phyloP scores from a whole-genome alignment of 2,329 filamentous ascomycete species.

The Daldinia eschscholtzii region DNA sequence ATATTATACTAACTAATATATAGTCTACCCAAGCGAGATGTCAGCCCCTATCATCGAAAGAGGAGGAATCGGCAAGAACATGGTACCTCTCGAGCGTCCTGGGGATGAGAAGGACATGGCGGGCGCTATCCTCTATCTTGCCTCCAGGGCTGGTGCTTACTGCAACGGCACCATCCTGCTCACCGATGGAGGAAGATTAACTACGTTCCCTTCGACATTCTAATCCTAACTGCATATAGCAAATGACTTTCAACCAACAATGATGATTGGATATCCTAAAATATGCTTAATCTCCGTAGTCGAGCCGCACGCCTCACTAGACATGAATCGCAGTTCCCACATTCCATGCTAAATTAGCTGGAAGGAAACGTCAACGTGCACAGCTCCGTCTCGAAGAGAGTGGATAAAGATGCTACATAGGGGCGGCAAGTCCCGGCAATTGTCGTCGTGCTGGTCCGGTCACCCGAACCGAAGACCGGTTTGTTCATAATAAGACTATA shows the following conservation, averaged over 20 bases:
- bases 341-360: background rate
- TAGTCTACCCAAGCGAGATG: constrained; percentile 73
- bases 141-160: constrained; percentile 73
- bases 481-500: constrained; percentile 28
- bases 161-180: constrained; percentile 73
- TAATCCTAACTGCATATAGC: constrained; percentile 48
- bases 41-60: constrained; percentile 62
- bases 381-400: background rate
- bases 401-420: background rate
- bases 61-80: constrained; percentile 56
- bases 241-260: background rate
- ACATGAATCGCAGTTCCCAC: background rate
- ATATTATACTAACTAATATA: constrained; percentile 28
- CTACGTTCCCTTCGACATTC: constrained; percentile 67
- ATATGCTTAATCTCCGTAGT: background rate
- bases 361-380: background rate
- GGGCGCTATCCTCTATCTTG: constrained; percentile 74
- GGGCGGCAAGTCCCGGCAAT: background rate
- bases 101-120: constrained; percentile 74
- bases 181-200: constrained; percentile 72
- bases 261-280: background rate
- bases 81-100: constrained; percentile 69
- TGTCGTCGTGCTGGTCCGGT: constrained; percentile 16
- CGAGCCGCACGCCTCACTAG: background rate
- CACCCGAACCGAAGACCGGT: constrained; percentile 27